These are phyloP conservation scores for Mycena indigotica DNA, from an alignment of 768 basidiomycete genomes.

Conservation along the genomic window DNA sequence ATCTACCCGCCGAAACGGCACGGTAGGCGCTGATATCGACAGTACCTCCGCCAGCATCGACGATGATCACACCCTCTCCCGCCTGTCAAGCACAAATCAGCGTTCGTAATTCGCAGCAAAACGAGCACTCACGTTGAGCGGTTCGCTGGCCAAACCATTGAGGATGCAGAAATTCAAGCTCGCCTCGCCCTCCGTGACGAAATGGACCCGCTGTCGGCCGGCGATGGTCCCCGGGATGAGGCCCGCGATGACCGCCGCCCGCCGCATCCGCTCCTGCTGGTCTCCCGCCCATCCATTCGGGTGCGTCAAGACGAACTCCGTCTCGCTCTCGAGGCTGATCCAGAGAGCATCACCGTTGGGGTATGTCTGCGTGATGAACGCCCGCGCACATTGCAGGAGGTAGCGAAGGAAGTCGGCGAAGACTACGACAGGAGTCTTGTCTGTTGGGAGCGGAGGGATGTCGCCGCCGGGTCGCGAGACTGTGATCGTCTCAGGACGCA, in stretches of 20 bases:
- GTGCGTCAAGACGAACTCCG: constrained; percentile 53
- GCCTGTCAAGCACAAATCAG: constrained; percentile 20
- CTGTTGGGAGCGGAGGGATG: constrained; percentile 43
- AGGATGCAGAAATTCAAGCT: constrained; percentile 53
- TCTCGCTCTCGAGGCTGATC: constrained; percentile 40
- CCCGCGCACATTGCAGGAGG: constrained; percentile 39
- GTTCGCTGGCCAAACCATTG: constrained; percentile 37
- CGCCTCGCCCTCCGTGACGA: constrained; percentile 61
- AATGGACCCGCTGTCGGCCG: constrained; percentile 43
- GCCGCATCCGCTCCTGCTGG: constrained; percentile 52
- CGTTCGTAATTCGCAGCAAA: constrained; percentile 34
- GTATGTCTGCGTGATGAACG: constrained; percentile 43
- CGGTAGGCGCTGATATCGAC: constrained; percentile 62
- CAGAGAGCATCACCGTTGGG: constrained; percentile 37
- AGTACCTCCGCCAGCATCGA: constrained; percentile 62
- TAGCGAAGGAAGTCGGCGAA: constrained; percentile 52
- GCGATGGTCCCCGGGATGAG: constrained; percentile 40
- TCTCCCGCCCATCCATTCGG: constrained; percentile 60
- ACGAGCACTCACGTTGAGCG: constrained; percentile 23
- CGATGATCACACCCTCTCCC: constrained; percentile 43
- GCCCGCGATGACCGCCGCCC: constrained; percentile 48
- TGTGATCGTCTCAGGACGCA: constrained; percentile 34
- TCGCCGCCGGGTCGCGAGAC: neutral
- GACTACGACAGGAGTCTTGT: constrained; percentile 45
- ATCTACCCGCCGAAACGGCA: constrained; percentile 41